A percentile compares a stretch with the other conserved stretches of the same genome.
These are phyloP conservation scores for Jacaranda copaia DNA, from an alignment of 257 asterid species.

Conservation along the genomic window DNA sequence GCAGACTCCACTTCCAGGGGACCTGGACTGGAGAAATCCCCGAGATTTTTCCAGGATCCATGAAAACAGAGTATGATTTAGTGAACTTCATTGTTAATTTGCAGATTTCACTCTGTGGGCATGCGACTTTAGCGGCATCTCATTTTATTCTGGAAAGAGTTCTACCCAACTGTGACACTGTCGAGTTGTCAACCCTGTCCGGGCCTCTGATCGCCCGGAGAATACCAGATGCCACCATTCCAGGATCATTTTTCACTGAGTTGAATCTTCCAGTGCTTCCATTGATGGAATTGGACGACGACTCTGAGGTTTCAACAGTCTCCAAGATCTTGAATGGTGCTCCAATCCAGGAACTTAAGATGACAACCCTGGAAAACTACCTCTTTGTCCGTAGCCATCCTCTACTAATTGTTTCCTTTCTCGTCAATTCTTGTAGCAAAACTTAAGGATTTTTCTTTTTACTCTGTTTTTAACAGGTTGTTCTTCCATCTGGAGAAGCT, in stretches of 20 bases:
- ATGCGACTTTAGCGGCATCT: slow-evolving; percentile 63
- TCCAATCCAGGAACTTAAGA: slow-evolving; percentile 47
- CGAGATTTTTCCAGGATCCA: too few species aligned
- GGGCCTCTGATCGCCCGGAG: slow-evolving; percentile 53
- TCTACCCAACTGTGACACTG: slow-evolving; percentile 39
- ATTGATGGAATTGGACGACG: slow-evolving; percentile 30
- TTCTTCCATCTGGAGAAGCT: slow-evolving; percentile 55
- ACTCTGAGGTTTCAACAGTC: slow-evolving; percentile 40
- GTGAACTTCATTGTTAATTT: background rate
- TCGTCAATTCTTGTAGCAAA: too few species aligned
- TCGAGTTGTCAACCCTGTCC: slow-evolving; percentile 53
- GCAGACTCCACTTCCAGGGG: too few species aligned
- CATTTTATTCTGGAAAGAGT: slow-evolving; percentile 46
- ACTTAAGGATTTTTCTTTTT: too few species aligned
- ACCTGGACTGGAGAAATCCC: too few species aligned
- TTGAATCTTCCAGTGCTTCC: slow-evolving; percentile 58
- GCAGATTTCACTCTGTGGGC: slow-evolving; percentile 62
- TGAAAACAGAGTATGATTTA: too few species aligned
- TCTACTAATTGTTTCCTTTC: too few species aligned
- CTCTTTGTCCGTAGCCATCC: slow-evolving; percentile 45
- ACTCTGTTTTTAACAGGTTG: slow-evolving; percentile 44
- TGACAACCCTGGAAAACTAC: slow-evolving; percentile 46
- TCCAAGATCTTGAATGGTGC: slow-evolving; percentile 57
- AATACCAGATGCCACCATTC: slow-evolving; percentile 19
- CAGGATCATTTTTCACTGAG: slow-evolving; percentile 40